These are phyloP conservation scores for Mortierella antarctica DNA, from an alignment of 192 early-diverging fungal genomes.

Conservation along the genomic window DNA sequence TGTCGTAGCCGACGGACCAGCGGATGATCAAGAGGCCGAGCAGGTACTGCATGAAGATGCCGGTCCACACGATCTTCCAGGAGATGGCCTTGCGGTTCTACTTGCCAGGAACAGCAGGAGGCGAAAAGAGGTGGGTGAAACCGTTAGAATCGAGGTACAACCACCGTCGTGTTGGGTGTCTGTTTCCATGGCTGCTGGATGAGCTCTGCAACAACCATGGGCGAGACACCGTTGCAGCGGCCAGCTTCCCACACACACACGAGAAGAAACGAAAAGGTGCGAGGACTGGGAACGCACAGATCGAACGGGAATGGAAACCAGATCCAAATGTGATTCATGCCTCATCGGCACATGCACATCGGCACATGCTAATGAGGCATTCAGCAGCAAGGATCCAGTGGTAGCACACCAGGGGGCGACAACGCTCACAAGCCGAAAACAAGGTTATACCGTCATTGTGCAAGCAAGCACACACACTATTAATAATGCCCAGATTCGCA, in stretches of 20 bases:
- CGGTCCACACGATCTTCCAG: conserved; percentile 81
- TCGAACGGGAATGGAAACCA: background rate
- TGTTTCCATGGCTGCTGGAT: no score
- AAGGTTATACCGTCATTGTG: no score
- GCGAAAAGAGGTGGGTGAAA: background rate
- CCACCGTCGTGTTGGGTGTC: no score
- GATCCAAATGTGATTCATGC: conserved; percentile 13
- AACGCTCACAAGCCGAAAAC: no score
- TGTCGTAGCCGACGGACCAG: conserved; percentile 72
- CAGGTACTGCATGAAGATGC: conserved; percentile 80
- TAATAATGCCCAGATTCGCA: background rate
- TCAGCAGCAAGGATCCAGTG: background rate
- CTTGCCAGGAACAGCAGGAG: background rate
- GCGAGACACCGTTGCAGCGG: background rate
- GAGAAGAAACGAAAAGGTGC: background rate
- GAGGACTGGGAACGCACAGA: background rate
- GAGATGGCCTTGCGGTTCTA: conserved; percentile 70
- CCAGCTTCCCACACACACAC: no score
- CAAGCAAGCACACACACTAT: background rate
- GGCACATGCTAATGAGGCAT: conserved; percentile 4
- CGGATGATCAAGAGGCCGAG: conserved; percentile 84
- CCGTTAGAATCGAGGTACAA: background rate
- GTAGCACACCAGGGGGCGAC: background rate
- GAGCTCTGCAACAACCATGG: background rate
- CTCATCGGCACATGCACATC: conserved; percentile 12